Evolutionary conservation across 352 stramenopile genomes (phyloP), one percentile per base, ranked within the genome.

Genomic region (Phytophthora pisi): DNA sequence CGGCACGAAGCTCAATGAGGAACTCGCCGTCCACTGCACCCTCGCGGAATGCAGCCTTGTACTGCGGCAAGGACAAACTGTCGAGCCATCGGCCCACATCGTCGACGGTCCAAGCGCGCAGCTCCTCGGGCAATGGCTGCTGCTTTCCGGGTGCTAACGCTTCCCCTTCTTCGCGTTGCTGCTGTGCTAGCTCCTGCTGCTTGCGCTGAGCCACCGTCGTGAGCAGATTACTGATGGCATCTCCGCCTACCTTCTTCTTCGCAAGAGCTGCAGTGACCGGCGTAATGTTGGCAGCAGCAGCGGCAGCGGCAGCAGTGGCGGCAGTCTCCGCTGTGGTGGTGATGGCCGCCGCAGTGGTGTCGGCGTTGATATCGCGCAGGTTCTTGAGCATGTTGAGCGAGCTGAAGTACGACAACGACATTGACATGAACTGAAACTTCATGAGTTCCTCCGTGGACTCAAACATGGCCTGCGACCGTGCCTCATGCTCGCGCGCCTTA

Each of bases 371-470:
- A 53, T 98, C 91, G 15, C 93, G 85, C 56, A 98, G 61, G 53
- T 90, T 93, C 80, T 97, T 95, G 69, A 98, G 86, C 95, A 98
- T 98, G 60, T 97, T 98, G 47, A 98, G 77, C 31, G 90, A 97
- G 68, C 89, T 98, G 68, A 98, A 98, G 75, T 98, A 98, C 54
- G 81, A 97, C 8, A 97, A 83, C 8, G 89, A 97, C 94, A 97
- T 97, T 20, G 86, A 96, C 95, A 98, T 98, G 79, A 98, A 98
- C 78, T 98, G 93, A 69, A 98, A 98, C 79, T 98, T 98, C 89
- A 98, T 97, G 47, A 98, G 80, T 73, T 98, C 93, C 58, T 98
- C 94, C 0, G 94, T 98, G 45, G 94, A 96, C 63, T 85, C 82
- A 47, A 97, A 98, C 87, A 98, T 97, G 24, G 89, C 88, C 34